Percentiles rank a stretch among this genome's conserved stretches.
phyloP scores from a whole-genome alignment of 1,139 yeast species.

The Casaregolazyma lundiana region DNA sequence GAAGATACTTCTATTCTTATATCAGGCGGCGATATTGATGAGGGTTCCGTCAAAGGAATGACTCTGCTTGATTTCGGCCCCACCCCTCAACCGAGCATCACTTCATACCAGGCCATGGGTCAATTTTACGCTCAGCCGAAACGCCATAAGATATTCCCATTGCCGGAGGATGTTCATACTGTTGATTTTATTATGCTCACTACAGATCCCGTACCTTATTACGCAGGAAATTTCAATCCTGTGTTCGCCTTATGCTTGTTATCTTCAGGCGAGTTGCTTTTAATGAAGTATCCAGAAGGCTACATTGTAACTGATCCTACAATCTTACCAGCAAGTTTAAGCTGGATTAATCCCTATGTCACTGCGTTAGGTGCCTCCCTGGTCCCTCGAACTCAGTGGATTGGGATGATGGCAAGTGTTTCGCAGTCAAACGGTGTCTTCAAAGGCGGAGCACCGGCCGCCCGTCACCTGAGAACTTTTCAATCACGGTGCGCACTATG shows the following conservation, averaged over 20 bases:
- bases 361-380: constrained; percentile 49
- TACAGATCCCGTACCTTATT: constrained; percentile 44
- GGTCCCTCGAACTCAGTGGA: constrained; percentile 66
- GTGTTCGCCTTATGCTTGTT: constrained; percentile 58
- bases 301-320: constrained; percentile 51
- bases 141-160: constrained; percentile 50
- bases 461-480: constrained; percentile 50
- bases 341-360: constrained; percentile 75
- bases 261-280: constrained; percentile 53
- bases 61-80: constrained; percentile 72
- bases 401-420: constrained; percentile 57
- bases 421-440: constrained; percentile 40
- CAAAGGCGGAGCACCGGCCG: constrained; percentile 74
- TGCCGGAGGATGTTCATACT: constrained; percentile 42
- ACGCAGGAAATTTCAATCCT: constrained; percentile 33
- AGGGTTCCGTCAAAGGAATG: constrained; percentile 49
- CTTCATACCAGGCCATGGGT: constrained; percentile 80
- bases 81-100: constrained; percentile 72
- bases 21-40: constrained; percentile 58
- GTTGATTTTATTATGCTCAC: constrained; percentile 50
- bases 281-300: constrained; percentile 54
- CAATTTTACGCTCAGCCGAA: constrained; percentile 67
- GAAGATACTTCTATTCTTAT: constrained; percentile 72
- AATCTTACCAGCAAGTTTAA: constrained; percentile 70
- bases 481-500: constrained; percentile 62